Base-by-base conservation (phyloP, 2,329 filamentous ascomycete genomes). In the Talaromyces piceae region DNA sequence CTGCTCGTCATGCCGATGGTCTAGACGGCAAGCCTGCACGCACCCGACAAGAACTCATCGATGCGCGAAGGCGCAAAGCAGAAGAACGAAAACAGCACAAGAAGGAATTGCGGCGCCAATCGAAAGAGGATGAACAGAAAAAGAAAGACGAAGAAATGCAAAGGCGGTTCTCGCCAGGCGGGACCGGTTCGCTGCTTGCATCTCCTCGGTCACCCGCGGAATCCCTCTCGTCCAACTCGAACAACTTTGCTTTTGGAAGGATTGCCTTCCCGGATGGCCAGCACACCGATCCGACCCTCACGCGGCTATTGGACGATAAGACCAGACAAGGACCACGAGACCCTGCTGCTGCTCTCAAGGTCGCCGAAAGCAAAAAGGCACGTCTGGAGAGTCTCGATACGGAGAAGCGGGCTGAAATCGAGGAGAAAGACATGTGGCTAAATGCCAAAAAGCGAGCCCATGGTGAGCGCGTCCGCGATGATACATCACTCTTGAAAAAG, bases 391-490 rank as follows among this genome's bases (percentile, higher is more conserved):
- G 75, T 25, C 80, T 95, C 63, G 87, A 91, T 60, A 81, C 85
- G 1, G 80, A 82, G 58, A 95, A 95, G 73, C 86, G 87, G 51
- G 84, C 84, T 55, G 88, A 95, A 54, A 85, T 97, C 41, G 83
- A 90, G 54, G 88, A 96, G 70, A 97, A 97, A 75, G 91, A 98
- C 62, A 76, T 84, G 52, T 98, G 93, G 93, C 77, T 96, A 53
- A 91, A 87, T 45, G 93, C 93, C 2, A 86, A 91, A 70, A 88
- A 89, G 70, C 83, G 87, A 22, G 89, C 86, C 1, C 88, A 95
- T 67, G 93, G 93, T 45, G 91, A 95, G 64, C 87, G 88, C 65
- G 85, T 96, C 28, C 83, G 83, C 54, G 90, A 97, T 63, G 89
- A 95, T 67, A 88, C 89, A 56, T 82, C 80, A 43, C 73, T 95